Percentiles rank a stretch among this genome's conserved stretches.
phyloP scores from a whole-genome alignment of 2,329 filamentous ascomycete species.

The Ophiostoma sp. region DNA sequence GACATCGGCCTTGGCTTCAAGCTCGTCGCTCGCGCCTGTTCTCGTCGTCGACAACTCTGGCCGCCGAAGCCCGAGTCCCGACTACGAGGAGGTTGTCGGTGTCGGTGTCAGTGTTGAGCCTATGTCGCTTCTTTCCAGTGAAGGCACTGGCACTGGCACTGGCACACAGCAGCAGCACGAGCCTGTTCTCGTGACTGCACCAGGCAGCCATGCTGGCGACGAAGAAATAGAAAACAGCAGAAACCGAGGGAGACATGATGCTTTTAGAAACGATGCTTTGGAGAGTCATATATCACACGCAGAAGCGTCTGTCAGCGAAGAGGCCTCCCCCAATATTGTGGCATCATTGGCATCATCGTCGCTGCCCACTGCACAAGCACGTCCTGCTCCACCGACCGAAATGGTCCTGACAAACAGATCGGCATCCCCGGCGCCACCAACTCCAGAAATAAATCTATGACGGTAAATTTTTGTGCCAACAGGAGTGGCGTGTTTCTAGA shows the following conservation, averaged over 20 bases:
- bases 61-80: slow-evolving; percentile 12
- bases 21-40: not conserved
- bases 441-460: not conserved
- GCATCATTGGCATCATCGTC: not conserved
- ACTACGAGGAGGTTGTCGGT: slow-evolving; percentile 5
- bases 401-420: not conserved
- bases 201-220: not conserved
- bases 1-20: not conserved
- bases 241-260: too few relatives aligned
- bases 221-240: not conserved
- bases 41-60: not conserved
- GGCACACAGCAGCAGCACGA: not conserved
- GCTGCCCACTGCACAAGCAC: too few relatives aligned
- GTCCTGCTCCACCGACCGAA: not conserved
- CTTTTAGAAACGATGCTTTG: not conserved
- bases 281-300: not conserved
- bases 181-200: not conserved
- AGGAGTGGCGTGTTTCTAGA: not conserved
- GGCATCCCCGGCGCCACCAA: not conserved
- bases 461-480: too few relatives aligned
- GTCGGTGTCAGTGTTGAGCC: slow-evolving; percentile 7
- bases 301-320: not conserved
- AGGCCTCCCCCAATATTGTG: too few relatives aligned
- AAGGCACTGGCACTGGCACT: not conserved
- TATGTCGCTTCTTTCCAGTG: not conserved